Percentiles rank a stretch among this genome's conserved stretches.
Evolutionary conservation across 305 asterid species (phyloP).

Genomic region (Plantago coronopus): DNA sequence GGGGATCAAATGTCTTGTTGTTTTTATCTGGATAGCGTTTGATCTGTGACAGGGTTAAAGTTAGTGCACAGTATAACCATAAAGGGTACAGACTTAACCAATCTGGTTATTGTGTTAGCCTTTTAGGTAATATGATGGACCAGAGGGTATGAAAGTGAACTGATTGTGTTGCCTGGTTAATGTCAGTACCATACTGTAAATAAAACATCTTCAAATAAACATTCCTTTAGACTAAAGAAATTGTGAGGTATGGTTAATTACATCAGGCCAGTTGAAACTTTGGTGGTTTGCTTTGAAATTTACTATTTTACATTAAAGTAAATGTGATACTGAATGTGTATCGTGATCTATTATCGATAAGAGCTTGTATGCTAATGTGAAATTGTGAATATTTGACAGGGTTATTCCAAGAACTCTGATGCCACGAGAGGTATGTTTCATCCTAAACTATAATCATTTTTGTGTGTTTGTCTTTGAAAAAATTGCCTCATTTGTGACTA

Average conservation of each 20-base stretch:
- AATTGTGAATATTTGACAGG: constrained; percentile 32
- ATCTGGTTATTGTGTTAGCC: neutral
- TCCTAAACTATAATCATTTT: too few relatives aligned
- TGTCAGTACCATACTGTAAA: too few relatives aligned
- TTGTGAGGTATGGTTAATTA: too few relatives aligned
- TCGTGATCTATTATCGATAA: too few relatives aligned
- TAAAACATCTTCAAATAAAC: too few relatives aligned
- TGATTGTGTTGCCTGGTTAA: constrained; percentile 10
- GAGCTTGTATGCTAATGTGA: neutral
- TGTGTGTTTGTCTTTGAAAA: too few relatives aligned
- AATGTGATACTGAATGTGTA: too few relatives aligned
- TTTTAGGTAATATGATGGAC: constrained; percentile 13
- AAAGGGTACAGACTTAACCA: too few relatives aligned
- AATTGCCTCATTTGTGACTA: neutral
- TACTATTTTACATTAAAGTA: too few relatives aligned
- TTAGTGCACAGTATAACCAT: neutral
- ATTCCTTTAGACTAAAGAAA: too few relatives aligned
- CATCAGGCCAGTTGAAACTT: too few relatives aligned
- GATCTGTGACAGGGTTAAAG: constrained; percentile 8
- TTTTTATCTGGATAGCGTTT: constrained; percentile 3
- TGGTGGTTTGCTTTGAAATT: too few relatives aligned
- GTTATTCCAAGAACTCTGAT: constrained; percentile 64
- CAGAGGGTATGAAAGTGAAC: constrained; percentile 8
- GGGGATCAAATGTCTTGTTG: constrained; percentile 36
- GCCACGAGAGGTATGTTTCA: constrained; percentile 50